Percentiles rank a stretch among this genome's conserved stretches.
phyloP scores from a whole-genome alignment of 2,329 filamentous ascomycete genomes.

The Hymenotorrendiella dingleyae region DNA sequence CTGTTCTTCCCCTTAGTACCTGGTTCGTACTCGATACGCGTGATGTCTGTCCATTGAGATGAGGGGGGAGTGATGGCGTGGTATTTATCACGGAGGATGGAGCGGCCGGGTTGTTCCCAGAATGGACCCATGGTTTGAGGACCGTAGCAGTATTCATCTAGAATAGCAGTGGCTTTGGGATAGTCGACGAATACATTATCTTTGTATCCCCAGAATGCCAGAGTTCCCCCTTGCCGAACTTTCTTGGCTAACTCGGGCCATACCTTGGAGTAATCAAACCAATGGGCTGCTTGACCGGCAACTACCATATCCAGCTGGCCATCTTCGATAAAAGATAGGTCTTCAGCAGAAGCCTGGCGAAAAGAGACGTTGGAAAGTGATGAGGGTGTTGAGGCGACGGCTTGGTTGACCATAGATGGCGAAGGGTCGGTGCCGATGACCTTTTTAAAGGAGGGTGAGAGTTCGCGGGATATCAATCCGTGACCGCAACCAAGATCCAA shows the following conservation, averaged over 20 bases:
- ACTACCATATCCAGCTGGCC: slow-evolving; percentile 46
- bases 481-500: slow-evolving; percentile 62
- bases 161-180: slow-evolving; percentile 44
- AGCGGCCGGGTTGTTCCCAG: slow-evolving; percentile 57
- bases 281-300: slow-evolving; percentile 55
- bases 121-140: slow-evolving; percentile 49
- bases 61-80: slow-evolving; percentile 46
- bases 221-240: slow-evolving; percentile 47
- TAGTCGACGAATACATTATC: slow-evolving; percentile 54
- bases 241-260: slow-evolving; percentile 52
- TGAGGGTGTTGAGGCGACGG: slow-evolving; percentile 35
- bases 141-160: slow-evolving; percentile 51
- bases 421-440: slow-evolving; percentile 53
- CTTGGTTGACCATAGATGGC: slow-evolving; percentile 49
- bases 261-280: slow-evolving; percentile 53
- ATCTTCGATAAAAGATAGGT: slow-evolving; percentile 44
- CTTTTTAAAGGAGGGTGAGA: slow-evolving; percentile 46
- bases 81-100: slow-evolving; percentile 46
- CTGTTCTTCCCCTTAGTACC: slow-evolving; percentile 35
- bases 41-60: slow-evolving; percentile 46
- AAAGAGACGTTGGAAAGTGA: slow-evolving; percentile 41
- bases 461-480: slow-evolving; percentile 48
- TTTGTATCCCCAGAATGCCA: slow-evolving; percentile 64
- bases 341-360: slow-evolving; percentile 46
- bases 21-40: slow-evolving; percentile 52